Evolutionary conservation across 805 yeast species (phyloP), one percentile per base, ranked within the genome.

Genomic region (Candida krabiensis): DNA sequence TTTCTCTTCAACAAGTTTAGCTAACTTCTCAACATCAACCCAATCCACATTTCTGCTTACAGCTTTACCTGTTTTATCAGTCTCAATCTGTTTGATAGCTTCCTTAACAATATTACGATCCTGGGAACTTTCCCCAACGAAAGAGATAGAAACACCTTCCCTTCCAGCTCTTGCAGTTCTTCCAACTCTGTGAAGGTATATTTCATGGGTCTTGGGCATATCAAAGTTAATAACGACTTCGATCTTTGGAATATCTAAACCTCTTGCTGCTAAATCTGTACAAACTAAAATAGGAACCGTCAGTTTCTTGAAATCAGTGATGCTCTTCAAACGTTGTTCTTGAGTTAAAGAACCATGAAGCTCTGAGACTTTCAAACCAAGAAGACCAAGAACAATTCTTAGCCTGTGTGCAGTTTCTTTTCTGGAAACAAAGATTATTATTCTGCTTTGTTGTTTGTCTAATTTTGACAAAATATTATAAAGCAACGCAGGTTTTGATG

Each of bases 131-230:
- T 93, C 99, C 13, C 98, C 97, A 11, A 93, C 99, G 64, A 93
- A 80, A 2, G 97, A 83, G 28, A 93, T 83, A 30, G 97, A 86
- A 40, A 77, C 77, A 75, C 99, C 99, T 37, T 86, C 87, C 66
- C 98, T 79, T 15, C 98, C 98, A 35, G 97, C 99, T 78, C 99
- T 87, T 8, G 99, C 99, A 38, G 98, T 93, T 75, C 99, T 86
- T 66, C 99, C 99, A 43, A 93, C 96, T 72, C 99, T 85, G 67
- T 93, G 99, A 55, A 93, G 71, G 63, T 93, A 93, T 26, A 91
- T 77, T 49, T 93, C 99, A 55, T 86, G 83, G 21, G 86, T 73
- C 61, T 87, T 86, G 35, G 99, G 99, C 95, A 93, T 87, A 58
- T 93, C 99, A 63, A 74, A 93, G 66, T 93, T 93, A 56, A 93